Percentiles rank a stretch among this genome's conserved stretches.
Evolutionary conservation across 495 filamentous ascomycete species (phyloP).

Genomic region (Trichoderma orchidacearum): DNA sequence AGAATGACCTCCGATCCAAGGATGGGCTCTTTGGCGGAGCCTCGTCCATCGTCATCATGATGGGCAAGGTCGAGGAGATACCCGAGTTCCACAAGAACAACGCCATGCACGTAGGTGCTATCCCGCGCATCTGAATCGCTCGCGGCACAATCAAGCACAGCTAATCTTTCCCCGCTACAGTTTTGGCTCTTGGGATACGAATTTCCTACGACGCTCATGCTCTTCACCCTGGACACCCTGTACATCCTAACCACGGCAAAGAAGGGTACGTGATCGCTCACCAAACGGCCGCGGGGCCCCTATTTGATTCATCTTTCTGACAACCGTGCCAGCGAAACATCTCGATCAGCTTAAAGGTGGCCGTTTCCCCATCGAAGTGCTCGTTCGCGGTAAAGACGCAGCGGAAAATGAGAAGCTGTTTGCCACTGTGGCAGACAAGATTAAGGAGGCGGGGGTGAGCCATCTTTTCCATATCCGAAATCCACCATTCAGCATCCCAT

Average conservation of each 20-base stretch:
- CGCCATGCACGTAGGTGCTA: constrained; percentile 70
- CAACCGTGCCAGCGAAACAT: constrained; percentile 56
- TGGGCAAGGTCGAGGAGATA: constrained; percentile 87
- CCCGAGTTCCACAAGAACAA: constrained; percentile 84
- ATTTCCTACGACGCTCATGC: constrained; percentile 87
- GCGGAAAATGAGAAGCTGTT: constrained; percentile 82
- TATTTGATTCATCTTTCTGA: constrained; percentile 10
- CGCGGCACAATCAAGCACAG: not conserved
- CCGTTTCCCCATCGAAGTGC: constrained; percentile 77
- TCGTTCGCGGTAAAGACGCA: constrained; percentile 79
- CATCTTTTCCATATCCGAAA: constrained; percentile 7
- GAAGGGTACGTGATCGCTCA: constrained; percentile 55
- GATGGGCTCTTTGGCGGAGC: constrained; percentile 74
- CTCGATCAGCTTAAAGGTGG: constrained; percentile 85
- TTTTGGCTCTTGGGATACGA: constrained; percentile 99
- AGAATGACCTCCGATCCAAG: constrained; percentile 74
- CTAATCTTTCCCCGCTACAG: constrained; percentile 26
- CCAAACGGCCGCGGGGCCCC: not conserved
- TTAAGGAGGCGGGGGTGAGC: constrained; percentile 78
- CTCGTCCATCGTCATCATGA: constrained; percentile 71
- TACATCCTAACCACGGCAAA: constrained; percentile 92
- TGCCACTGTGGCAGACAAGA: constrained; percentile 63
- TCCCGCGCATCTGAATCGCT: not conserved
- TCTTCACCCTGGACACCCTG: constrained; percentile 75
- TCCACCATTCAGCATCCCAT: no score